Evolutionary conservation across 2,329 filamentous ascomycete genomes (phyloP).

Genomic region (Biscogniauxia sp.): DNA sequence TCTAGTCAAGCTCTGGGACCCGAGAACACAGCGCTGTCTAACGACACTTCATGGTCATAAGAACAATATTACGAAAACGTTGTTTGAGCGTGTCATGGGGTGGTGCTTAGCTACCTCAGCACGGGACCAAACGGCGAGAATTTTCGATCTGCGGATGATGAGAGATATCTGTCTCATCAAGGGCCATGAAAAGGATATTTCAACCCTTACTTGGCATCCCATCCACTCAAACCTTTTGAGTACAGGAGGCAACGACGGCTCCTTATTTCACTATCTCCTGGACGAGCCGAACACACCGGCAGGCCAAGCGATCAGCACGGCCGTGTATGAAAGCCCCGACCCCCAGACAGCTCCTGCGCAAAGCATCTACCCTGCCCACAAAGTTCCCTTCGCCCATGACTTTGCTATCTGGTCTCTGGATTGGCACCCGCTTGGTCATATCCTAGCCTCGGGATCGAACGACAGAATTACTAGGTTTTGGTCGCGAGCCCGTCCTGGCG

Average conservation of each 20-base stretch:
- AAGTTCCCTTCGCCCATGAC: slow-evolving; percentile 82
- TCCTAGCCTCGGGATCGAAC: slow-evolving; percentile 92
- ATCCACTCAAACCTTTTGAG: slow-evolving; percentile 85
- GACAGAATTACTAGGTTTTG: slow-evolving; percentile 97
- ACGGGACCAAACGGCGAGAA: slow-evolving; percentile 84
- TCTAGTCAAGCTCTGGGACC: slow-evolving; percentile 96
- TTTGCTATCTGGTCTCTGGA: slow-evolving; percentile 97
- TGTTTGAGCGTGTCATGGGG: slow-evolving; percentile 83
- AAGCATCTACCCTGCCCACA: slow-evolving; percentile 89
- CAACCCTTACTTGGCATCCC: slow-evolving; percentile 89
- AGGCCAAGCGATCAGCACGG: slow-evolving; percentile 67
- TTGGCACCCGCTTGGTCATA: slow-evolving; percentile 96
- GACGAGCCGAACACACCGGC: slow-evolving; percentile 87
- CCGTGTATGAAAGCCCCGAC: slow-evolving; percentile 83
- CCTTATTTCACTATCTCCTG: slow-evolving; percentile 90
- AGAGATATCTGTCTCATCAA: slow-evolving; percentile 90
- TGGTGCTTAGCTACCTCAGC: slow-evolving; percentile 88
- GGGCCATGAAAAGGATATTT: slow-evolving; percentile 95
- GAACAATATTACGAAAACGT: slow-evolving; percentile 90
- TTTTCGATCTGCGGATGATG: slow-evolving; percentile 98
- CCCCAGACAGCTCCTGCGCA: slow-evolving; percentile 78
- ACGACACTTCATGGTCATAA: slow-evolving; percentile 96
- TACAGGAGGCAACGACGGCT: slow-evolving; percentile 86
- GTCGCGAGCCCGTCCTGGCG: slow-evolving; percentile 86
- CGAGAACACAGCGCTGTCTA: slow-evolving; percentile 82